Evolutionary conservation across 139 green algal species (phyloP).

Genomic region (Chlamydomonas schloesseri): DNA sequence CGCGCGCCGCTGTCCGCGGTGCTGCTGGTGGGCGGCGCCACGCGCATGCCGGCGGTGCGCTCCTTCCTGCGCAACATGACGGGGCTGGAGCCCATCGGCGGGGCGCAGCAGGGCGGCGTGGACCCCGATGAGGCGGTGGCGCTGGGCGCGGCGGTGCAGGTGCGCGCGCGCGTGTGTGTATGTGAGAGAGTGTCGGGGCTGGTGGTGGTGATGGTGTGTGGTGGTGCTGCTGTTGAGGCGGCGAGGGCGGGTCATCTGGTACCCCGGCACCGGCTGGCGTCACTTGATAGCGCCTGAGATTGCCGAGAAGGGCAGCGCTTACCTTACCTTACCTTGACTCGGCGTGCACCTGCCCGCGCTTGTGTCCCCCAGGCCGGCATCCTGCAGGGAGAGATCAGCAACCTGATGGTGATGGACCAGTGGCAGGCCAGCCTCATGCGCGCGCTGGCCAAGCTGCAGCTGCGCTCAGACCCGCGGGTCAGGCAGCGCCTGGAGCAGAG

Average conservation of each 20-base stretch:
- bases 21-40: slow-evolving; percentile 91
- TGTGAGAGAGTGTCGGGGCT: not conserved
- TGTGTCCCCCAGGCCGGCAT: slow-evolving; percentile 82
- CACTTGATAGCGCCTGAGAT: no score
- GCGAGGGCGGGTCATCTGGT: no score
- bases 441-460: slow-evolving; percentile 73
- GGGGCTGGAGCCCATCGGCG: slow-evolving; percentile 63
- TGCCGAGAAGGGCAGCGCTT: no score
- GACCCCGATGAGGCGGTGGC: slow-evolving; percentile 92
- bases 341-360: no score
- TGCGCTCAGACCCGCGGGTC: slow-evolving; percentile 47
- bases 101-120: slow-evolving; percentile 47
- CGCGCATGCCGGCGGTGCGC: slow-evolving; percentile 83
- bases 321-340: no score
- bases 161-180: not conserved
- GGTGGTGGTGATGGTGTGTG: not conserved
- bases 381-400: slow-evolving; percentile 79
- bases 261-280: no score
- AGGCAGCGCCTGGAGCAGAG: slow-evolving; percentile 36
- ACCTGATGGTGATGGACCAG: slow-evolving; percentile 87
- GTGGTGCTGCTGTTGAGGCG: no score
- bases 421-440: slow-evolving; percentile 87
- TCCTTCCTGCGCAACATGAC: slow-evolving; percentile 92
- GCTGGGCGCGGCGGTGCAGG: slow-evolving; percentile 86
- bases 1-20: slow-evolving; percentile 76